phyloP scores from a whole-genome alignment of 108 stramenopile species.

The Skeletonema costatum region DNA sequence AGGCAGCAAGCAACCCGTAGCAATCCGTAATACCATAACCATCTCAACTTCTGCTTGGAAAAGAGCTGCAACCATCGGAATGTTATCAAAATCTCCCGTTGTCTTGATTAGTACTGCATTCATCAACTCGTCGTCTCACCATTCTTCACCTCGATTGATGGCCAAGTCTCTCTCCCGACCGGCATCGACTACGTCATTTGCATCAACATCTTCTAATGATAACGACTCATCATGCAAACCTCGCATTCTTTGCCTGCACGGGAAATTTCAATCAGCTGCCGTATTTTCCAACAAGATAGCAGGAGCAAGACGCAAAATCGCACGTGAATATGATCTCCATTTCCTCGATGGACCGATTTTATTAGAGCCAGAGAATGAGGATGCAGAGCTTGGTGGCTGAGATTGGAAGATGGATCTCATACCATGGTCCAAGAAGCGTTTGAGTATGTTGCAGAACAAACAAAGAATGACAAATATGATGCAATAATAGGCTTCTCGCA shows the following conservation, averaged over 20 bases:
- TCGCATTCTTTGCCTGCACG: conserved; percentile 68
- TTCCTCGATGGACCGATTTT: conserved; percentile 66
- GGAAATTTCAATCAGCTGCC: conserved; percentile 58
- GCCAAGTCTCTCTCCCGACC: not conserved
- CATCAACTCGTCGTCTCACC: not conserved
- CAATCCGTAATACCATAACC: too few relatives aligned
- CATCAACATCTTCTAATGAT: not conserved
- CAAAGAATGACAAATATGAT: conserved; percentile 44
- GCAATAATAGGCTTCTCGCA: conserved; percentile 76
- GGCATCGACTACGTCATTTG: not conserved
- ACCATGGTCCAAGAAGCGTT: conserved; percentile 53
- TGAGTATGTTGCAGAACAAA: conserved; percentile 55
- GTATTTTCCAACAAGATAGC: conserved; percentile 71
- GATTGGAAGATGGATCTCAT: conserved; percentile 49
- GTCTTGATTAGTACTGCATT: not conserved
- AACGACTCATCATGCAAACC: conserved; percentile 7
- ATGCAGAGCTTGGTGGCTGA: conserved; percentile 58
- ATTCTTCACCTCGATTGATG: not conserved
- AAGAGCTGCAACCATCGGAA: too few relatives aligned
- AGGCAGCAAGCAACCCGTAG: too few relatives aligned
- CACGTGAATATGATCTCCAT: conserved; percentile 56
- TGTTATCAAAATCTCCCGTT: not conserved
- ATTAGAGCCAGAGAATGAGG: conserved; percentile 3
- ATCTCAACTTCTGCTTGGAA: too few relatives aligned
- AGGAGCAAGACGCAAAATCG: conserved; percentile 68